Conservation (phyloP, 108 stramenopile species). For the Phaeodactylum tricornutum region DNA sequence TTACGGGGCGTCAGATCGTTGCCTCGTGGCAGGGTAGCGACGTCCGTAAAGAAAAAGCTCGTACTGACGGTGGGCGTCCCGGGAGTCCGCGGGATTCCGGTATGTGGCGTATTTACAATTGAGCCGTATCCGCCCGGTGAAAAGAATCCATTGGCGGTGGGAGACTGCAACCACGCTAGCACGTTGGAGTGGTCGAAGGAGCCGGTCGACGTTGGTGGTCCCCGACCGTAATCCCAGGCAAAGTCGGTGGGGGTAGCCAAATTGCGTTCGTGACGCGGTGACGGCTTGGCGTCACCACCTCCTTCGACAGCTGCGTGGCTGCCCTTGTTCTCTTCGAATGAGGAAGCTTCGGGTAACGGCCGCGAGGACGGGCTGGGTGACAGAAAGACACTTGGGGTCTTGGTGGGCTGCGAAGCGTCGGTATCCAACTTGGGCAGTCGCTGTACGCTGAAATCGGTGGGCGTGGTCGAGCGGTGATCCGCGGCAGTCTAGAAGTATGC, state of each 20-base stretch:
- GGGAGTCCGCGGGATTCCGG: slow-evolving; percentile 31
- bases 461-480: not conserved
- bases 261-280: slow-evolving; percentile 20
- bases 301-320: slow-evolving; percentile 1
- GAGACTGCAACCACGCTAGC: slow-evolving; percentile 73
- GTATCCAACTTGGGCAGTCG: not conserved
- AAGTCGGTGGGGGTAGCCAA: slow-evolving; percentile 72
- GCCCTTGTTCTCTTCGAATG: no score
- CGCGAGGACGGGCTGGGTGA: slow-evolving; percentile 21
- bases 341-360: not conserved
- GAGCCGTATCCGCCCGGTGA: slow-evolving; percentile 65
- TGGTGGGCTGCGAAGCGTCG: not conserved
- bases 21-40: slow-evolving; percentile 33
- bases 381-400: slow-evolving; percentile 21
- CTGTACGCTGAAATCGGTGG: not conserved
- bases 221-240: slow-evolving; percentile 70
- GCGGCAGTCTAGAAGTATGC: not conserved
- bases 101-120: slow-evolving; percentile 53
- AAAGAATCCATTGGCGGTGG: slow-evolving; percentile 64
- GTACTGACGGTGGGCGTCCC: slow-evolving; percentile 47
- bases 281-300: slow-evolving; percentile 8
- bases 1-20: slow-evolving; percentile 19
- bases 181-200: slow-evolving; percentile 54
- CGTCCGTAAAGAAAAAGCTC: slow-evolving; percentile 54
- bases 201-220: slow-evolving; percentile 16